Percentiles rank a stretch among this genome's conserved stretches.
Conservation (phyloP, 2,329 filamentous ascomycete genomes). For the Colletotrichum aenigma region DNA sequence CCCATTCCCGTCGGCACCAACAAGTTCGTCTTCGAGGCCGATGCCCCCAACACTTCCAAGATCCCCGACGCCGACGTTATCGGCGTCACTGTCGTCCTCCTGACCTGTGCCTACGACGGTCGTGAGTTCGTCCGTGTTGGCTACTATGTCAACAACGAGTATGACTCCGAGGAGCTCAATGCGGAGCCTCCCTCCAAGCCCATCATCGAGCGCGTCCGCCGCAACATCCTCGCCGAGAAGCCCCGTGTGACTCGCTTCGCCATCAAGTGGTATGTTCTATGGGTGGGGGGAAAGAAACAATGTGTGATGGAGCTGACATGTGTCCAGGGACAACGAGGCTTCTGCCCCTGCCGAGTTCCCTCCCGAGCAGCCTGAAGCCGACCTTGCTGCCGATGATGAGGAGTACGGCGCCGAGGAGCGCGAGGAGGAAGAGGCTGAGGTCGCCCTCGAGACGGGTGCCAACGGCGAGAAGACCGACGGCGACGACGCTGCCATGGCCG, state of each 20-base stretch:
- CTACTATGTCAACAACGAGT: constrained; percentile 99
- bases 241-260: constrained; percentile 96
- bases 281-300: neutral
- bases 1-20: constrained; percentile 98
- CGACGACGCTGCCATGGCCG: constrained; percentile 79
- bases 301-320: constrained; percentile 1
- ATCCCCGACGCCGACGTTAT: constrained; percentile 96
- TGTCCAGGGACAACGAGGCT: constrained; percentile 89
- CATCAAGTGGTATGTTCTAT: constrained; percentile 87
- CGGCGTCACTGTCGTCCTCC: constrained; percentile 93
- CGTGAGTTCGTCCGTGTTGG: constrained; percentile 97
- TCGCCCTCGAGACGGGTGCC: constrained; percentile 48
- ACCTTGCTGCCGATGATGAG: constrained; percentile 82
- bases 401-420: constrained; percentile 91
- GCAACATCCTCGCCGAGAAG: constrained; percentile 96
- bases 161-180: constrained; percentile 87
- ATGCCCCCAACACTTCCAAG: constrained; percentile 85
- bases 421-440: constrained; percentile 69
- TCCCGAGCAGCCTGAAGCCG: constrained; percentile 96
- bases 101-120: constrained; percentile 95
- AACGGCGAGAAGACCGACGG: constrained; percentile 51
- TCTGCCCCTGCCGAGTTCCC: constrained; percentile 95
- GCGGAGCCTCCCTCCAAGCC: constrained; percentile 92
- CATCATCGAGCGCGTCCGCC: constrained; percentile 86
- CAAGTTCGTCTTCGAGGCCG: constrained; percentile 98